Base-by-base conservation (phyloP, 495 filamentous ascomycete genomes). In the Penicillium pancosmium region DNA sequence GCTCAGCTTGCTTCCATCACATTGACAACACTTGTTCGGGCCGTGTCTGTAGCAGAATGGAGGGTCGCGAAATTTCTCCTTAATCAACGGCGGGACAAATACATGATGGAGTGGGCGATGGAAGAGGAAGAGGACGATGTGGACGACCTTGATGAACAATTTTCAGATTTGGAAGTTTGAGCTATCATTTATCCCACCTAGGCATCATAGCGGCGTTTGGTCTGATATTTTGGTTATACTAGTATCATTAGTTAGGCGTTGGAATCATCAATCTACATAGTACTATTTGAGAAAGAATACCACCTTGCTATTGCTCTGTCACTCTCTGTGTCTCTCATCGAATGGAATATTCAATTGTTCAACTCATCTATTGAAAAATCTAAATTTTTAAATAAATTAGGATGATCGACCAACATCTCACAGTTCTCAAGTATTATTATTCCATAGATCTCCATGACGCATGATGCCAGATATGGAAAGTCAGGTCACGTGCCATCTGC, bases 1-100 rank as follows among this genome's bases (percentile, higher is more conserved):
- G 86, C 86, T 54, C 73, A 76, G 54, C 58, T 76, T 15, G 70
- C 73, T 13, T 82, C 80, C 9, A 56, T 86, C 15, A 75, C 73
- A 11, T 49, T 85, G 31, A 61, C 72, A 38, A 82, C 74, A 5
- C 65, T 87, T 19, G 54, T 86, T 8, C 61, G 68, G 19, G 77
- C 73, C 35, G 83, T 86, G 0, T 66, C 67, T 9, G 73, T 80
- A 19, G 72, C 73, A 11, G 84, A 87, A 56, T 55, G 64, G 43
- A 77, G 65, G 44, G 65, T 86, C 40, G 66, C 70, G 31, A 68
- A 63, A 43, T 80, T 74, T 73, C 67, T 75, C 34, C 73, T 76
- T 40, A 65, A 73, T 18, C 59, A 70, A 48, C 65, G 75, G 41
- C 70, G 71, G 23, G 59, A 64, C 8, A 67, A 75, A 36, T 63